Percentiles rank a stretch among this genome's conserved stretches.
These are phyloP conservation scores for Linnemannia hyalina DNA, from an alignment of 192 early-diverging fungal genomes.

Conservation along the genomic window DNA sequence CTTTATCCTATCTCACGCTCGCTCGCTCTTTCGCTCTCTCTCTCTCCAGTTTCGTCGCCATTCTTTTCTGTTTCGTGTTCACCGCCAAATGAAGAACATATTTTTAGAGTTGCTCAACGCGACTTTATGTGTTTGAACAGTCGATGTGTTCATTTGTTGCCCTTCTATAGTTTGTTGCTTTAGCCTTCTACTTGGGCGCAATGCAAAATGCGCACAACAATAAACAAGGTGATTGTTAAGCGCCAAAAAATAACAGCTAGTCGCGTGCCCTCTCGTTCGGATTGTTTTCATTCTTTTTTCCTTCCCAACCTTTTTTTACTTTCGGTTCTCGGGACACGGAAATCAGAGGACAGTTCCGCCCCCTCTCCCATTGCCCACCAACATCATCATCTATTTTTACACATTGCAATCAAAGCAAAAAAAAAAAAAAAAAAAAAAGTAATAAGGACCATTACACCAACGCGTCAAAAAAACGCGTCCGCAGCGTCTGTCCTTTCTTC, in stretches of 20 bases:
- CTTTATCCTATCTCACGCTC: too few relatives aligned
- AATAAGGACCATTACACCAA: background rate
- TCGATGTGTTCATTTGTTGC: background rate
- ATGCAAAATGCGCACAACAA: background rate
- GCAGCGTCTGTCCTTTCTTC: background rate
- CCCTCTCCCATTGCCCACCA: too few relatives aligned
- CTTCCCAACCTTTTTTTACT: background rate
- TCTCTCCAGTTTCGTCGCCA: too few relatives aligned
- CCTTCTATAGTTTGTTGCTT: background rate
- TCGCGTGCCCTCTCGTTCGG: background rate
- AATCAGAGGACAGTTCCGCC: background rate
- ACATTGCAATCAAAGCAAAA: background rate
- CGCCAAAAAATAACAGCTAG: background rate
- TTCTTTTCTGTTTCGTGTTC: too few relatives aligned
- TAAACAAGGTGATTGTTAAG: background rate
- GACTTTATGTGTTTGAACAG: background rate
- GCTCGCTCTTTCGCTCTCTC: too few relatives aligned
- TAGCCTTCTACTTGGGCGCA: background rate
- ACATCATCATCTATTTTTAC: background rate
- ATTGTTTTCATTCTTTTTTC: background rate
- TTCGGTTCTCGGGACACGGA: background rate
- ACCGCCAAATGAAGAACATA: too few relatives aligned
- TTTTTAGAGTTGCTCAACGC: too few relatives aligned
- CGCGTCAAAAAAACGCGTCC: background rate
- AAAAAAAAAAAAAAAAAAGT: background rate